Conservation (phyloP, 2,329 filamentous ascomycete genomes). For the Ophiostoma novo-ulmi region DNA sequence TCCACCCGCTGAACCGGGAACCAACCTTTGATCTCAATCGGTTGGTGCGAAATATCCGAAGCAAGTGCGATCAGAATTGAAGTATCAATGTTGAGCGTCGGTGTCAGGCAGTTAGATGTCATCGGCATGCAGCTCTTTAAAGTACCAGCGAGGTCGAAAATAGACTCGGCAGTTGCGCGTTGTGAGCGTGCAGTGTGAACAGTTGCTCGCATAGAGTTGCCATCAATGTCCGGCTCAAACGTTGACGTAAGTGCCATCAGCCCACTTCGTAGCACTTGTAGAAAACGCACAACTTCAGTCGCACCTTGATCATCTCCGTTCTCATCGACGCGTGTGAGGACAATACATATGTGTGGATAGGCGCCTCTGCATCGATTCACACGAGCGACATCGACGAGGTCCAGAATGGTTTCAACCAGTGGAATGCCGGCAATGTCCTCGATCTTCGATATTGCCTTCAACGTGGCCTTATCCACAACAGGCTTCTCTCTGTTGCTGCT, state of each 20-base stretch:
- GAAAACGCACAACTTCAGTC: constrained; percentile 31
- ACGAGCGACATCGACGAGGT: constrained; percentile 32
- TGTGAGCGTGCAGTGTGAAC: constrained; percentile 31
- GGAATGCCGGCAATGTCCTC: constrained; percentile 30
- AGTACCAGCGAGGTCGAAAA: constrained; percentile 27
- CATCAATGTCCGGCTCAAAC: constrained; percentile 24
- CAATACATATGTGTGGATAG: constrained; percentile 29
- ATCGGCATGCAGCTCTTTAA: constrained; percentile 28
- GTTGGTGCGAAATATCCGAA: constrained; percentile 64
- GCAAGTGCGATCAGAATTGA: constrained; percentile 68
- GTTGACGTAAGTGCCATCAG: background rate
- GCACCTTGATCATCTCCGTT: constrained; percentile 25
- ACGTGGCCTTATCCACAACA: background rate
- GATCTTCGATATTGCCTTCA: background rate
- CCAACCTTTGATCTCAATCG: constrained; percentile 36
- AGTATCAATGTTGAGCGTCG: constrained; percentile 56
- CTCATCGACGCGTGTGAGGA: constrained; percentile 32
- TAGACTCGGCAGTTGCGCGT: constrained; percentile 27
- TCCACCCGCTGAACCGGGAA: constrained; percentile 55
- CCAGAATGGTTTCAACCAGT: constrained; percentile 30
- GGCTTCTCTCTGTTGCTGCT: background rate
- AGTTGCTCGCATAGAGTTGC: constrained; percentile 27
- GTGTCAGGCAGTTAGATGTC: constrained; percentile 29
- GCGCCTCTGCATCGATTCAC: constrained; percentile 31
- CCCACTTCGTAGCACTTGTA: constrained; percentile 28